phyloP scores from a whole-genome alignment of 805 yeast genomes.

The Naumovozyma castellii region DNA sequence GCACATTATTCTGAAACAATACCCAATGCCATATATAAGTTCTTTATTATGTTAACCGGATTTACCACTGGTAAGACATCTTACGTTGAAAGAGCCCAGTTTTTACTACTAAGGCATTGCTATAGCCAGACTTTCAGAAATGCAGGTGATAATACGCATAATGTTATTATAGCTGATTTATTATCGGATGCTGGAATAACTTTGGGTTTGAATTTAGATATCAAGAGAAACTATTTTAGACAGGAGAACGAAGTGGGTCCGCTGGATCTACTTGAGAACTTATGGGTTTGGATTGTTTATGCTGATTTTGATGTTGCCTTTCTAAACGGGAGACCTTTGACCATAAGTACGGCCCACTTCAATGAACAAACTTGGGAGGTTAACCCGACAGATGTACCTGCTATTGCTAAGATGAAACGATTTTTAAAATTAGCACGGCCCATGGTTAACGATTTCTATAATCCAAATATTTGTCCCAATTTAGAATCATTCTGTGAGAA shows the following conservation, averaged over 20 bases:
- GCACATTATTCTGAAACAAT: constrained; percentile 8
- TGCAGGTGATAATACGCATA: constrained; percentile 23
- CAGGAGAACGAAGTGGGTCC: constrained; percentile 16
- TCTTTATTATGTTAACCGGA: constrained; percentile 21
- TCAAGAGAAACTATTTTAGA: constrained; percentile 8
- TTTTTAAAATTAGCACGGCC: constrained; percentile 14
- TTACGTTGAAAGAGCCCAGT: constrained; percentile 25
- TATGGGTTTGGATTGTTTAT: constrained; percentile 23
- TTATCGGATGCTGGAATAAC: constrained; percentile 12
- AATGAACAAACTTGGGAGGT: background rate
- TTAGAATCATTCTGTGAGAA: constrained; percentile 1
- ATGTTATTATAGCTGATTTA: constrained; percentile 8
- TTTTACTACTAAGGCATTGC: constrained; percentile 14
- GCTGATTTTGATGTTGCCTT: constrained; percentile 19
- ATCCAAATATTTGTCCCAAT: constrained; percentile 9
- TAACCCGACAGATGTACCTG: constrained; percentile 1
- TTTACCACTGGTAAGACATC: constrained; percentile 19
- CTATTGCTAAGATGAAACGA: constrained; percentile 9
- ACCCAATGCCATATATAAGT: constrained; percentile 16
- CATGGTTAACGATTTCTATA: constrained; percentile 7
- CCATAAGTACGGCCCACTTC: constrained; percentile 3
- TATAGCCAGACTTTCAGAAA: constrained; percentile 1
- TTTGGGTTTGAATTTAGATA: constrained; percentile 20
- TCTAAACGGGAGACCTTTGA: constrained; percentile 19
- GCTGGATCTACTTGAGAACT: constrained; percentile 12